Evolutionary conservation across 23 red algal species (phyloP).

Genomic region (Pyropia yezoensis): DNA sequence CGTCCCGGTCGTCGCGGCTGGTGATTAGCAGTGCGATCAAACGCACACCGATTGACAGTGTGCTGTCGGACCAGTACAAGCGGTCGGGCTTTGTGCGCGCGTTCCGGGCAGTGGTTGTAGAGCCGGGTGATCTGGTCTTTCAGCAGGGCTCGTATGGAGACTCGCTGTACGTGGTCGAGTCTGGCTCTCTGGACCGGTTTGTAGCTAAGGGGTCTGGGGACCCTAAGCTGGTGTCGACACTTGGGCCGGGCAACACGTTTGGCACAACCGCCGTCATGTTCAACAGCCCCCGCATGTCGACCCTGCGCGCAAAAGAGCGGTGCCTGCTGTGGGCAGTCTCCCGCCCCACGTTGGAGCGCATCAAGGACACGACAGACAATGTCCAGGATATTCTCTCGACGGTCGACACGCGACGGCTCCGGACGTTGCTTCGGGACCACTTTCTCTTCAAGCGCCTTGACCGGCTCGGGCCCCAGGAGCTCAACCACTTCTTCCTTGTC

Average conservation of each 20-base stretch:
- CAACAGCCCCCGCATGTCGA: conserved; percentile 60
- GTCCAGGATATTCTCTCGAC: conserved; percentile 45
- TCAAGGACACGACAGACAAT: conserved; percentile 62
- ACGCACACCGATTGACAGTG: conserved; percentile 70
- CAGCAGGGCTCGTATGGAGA: conserved; percentile 94
- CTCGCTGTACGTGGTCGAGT: conserved; percentile 75
- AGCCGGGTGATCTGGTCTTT: conserved; percentile 90
- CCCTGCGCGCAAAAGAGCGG: conserved; percentile 74
- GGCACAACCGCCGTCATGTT: conserved; percentile 79
- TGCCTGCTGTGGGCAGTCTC: conserved; percentile 85
- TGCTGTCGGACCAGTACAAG: conserved; percentile 89
- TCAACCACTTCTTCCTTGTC: conserved; percentile 77
- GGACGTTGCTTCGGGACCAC: conserved; percentile 56
- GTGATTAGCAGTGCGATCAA: conserved; percentile 76
- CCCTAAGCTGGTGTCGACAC: conserved; percentile 57
- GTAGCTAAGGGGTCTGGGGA: conserved; percentile 59
- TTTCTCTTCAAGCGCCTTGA: conserved; percentile 92
- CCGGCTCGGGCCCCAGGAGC: conserved; percentile 66
- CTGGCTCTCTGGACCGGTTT: conserved; percentile 72
- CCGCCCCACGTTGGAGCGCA: conserved; percentile 82
- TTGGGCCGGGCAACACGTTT: conserved; percentile 77
- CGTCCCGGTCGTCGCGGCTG: conserved; percentile 43
- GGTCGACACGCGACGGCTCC: conserved; percentile 54
- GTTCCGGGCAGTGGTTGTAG: conserved; percentile 71
- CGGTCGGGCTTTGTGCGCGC: conserved; percentile 64